Base-by-base conservation (phyloP, 768 basidiomycete species). In the Pulveroboletus sp. region DNA sequence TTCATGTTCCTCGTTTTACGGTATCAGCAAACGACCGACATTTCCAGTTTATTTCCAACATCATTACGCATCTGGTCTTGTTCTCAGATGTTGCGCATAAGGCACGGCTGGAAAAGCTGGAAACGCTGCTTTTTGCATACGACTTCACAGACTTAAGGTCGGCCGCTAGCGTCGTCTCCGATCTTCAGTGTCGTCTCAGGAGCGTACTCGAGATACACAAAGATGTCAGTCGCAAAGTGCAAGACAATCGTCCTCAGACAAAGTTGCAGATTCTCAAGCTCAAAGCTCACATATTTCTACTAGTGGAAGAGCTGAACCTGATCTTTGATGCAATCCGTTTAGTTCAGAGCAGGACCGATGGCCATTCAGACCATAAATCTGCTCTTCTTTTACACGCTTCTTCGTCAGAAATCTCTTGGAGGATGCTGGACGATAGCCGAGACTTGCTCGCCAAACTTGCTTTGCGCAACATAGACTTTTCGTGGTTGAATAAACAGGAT, bases 381-480 rank as follows among this genome's bases (percentile, higher is more conserved):
- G 89, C 91, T 2, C 74, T 93, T 40, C 76, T 89, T 45, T 69
- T 95, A 28, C 84, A 89, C 52, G 86, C 91, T 1, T 83, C 82
- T 6, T 91, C 91, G 0, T 80, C 83, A 6, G 88, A 93, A 65
- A 84, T 98, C 40, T 91, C 89, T 1, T 98, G 93, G 93, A 78
- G 78, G 51, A 93, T 97, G 90, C 70, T 95, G 14, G 86, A 86
- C 60, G 79, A 84, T 39, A 71, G 79, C 36, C 73, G 77, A 42
- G 81, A 84, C 38, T 73, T 94, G 39, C 75, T 95, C 2, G 84
- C 90, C 35, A 95, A 96, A 69, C 76, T 96, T 39, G 86, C 86
- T n/a, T 78, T 94, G 39, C 79, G 82, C 44, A 77, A 81, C 46
- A 86, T 86, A 56, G 74, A 87, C 54, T 93, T 87, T 65, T 81